Evolutionary conservation across 108 stramenopile genomes (phyloP), one percentile per base, ranked within the genome.

Genomic region (Mediolabrus comicus): DNA sequence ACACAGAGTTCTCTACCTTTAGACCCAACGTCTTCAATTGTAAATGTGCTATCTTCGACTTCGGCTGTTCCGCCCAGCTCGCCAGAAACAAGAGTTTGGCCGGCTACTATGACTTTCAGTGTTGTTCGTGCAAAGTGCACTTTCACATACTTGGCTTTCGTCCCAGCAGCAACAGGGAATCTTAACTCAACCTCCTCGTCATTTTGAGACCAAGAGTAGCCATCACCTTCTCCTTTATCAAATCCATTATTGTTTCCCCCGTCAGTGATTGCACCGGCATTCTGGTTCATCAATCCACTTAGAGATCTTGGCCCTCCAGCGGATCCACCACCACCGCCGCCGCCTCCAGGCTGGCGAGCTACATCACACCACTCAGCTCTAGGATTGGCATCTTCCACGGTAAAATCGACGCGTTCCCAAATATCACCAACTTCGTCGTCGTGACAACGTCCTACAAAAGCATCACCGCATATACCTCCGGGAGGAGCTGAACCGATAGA

Each of bases 151-250:
- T 87, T 90, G 5, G 77, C 69, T 63, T 84, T 86, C 13, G 82
- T 85, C 10, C 65, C 67, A 24, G 43, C 53, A 19, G 71, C 77
- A 3, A 92, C 84, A 13, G 73, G 41, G 73, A 88, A 88, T 38
- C 80, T 67, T 27, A 92, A 49, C 60, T 92, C 91, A 13, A 92
- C 83, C 64, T 92, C 91, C 8, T 89, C 88, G n/a, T 78, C 74
- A 29, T 82, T 86, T 67, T 92, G 88, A 17, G 62, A 71, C 91
- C 88, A 92, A 2, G 71, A 71, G 39, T 84, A 87, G 28, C 79
- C 71, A 32, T 79, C 72, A 59, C 55, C 76, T 60, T 78, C 74
- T 30, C 70, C 72, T 17, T 58, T 39, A 4, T 53, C 60, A 41
- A 70, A 77, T 32, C 65, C 57, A 27, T 66, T 34, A 27, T 11